Evolutionary conservation across 164 flowering plant genomes (phyloP), one percentile per base, ranked within the genome.

Genomic region (Tinospora cordifolia): DNA sequence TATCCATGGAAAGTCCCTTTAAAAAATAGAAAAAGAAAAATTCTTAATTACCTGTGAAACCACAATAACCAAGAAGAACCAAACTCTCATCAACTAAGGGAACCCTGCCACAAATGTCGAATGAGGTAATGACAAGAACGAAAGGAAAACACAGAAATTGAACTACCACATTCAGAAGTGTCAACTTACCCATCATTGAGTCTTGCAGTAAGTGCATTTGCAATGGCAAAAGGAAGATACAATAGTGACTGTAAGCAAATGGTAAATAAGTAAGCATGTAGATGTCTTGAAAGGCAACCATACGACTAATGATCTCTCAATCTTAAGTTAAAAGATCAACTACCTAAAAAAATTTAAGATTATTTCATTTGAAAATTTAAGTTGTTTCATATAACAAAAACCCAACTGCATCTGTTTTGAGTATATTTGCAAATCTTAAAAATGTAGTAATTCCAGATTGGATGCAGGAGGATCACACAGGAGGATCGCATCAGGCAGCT

Each of bases 141-240:
- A 22, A 10, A 13, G 65, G 12, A 63, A 21, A 15, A 14, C 24
- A 3, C 67, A 49, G 19, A 36, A 21, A 65, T 63, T 49, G 19
- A 66, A 67, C 11, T n/a, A 30, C 26, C 27, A 38, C 51, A 63
- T 0, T 54, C 40, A 21, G 6, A 65, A 57, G 69, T 36, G 34
- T 62, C 17, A 14, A 66, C 86, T 62, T 81, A 95, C 99, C 99
- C 98, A 38, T 81, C 92, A 81, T 89, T 91, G 49, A 92, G 80
- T 74, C 85, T 84, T 57, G 97, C 94, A 38, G 94, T 83, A 71
- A 95, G 94, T 3, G 86, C 84, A 84, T 92, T 92, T 68, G 99
- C 97, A 79, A 92, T 83, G 74, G 94, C 99, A 77, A 95, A 82
- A 34, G 98, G 99, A 40, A 95, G 92, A 88, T 85, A 89, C 71